A percentile compares a stretch with the other conserved stretches of the same genome.
These are phyloP conservation scores for Talaromyces rugulosus DNA, from an alignment of 2,329 filamentous ascomycete species.

Conservation along the genomic window DNA sequence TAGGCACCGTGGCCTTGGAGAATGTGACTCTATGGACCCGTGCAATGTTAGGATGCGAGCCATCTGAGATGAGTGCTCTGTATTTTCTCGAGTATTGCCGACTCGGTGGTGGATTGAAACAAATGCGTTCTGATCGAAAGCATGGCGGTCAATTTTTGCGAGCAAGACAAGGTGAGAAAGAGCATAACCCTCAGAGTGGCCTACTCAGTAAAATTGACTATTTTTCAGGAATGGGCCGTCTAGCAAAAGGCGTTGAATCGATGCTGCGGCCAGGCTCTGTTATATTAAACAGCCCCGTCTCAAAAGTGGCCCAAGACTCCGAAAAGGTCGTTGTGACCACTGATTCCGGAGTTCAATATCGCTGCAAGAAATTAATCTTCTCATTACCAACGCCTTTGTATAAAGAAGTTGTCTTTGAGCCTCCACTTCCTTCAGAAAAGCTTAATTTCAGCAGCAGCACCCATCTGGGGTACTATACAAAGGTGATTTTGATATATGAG, in stretches of 20 bases:
- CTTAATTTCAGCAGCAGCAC: conserved; percentile 17
- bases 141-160: conserved; percentile 53
- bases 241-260: neutral
- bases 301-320: neutral
- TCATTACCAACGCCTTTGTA: conserved; percentile 47
- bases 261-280: neutral
- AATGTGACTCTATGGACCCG: conserved; percentile 45
- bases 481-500: conserved; percentile 23
- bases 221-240: neutral
- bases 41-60: conserved; percentile 50
- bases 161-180: conserved; percentile 46
- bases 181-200: conserved; percentile 33
- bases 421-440: conserved; percentile 43
- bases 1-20: conserved; percentile 24
- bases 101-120: conserved; percentile 48
- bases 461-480: neutral
- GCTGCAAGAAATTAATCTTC: conserved; percentile 45
- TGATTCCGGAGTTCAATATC: conserved; percentile 16
- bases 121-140: conserved; percentile 51
- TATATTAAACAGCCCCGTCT: neutral
- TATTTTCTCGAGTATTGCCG: conserved; percentile 56
- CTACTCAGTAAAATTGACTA: conserved; percentile 18
- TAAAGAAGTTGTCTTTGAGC: conserved; percentile 45
- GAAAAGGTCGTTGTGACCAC: neutral
- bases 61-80: conserved; percentile 47